Evolutionary conservation across 164 flowering plant species (phyloP), one percentile per base, ranked within the genome.

Genomic region (Cinnamomum chago): DNA sequence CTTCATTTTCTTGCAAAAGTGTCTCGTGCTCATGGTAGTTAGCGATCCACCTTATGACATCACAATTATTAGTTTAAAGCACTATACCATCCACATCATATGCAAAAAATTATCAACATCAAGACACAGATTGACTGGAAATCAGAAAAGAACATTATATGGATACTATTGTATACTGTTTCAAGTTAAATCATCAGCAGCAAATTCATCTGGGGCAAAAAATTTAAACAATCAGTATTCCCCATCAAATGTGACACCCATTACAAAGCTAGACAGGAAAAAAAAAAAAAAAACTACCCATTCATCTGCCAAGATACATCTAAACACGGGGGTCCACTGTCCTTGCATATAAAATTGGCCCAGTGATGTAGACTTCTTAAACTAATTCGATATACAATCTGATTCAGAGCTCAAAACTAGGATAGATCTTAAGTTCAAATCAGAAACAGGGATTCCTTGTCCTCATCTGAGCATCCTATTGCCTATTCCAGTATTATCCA

Each of bases 21-120:
- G 91, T 96, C 81, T 96, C 99, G 50, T 96, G 99, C 71, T 96
- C 99, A 75, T 96, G 99, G 82, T 84, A 91, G 76, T 91, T 90
- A 55, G 89, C 84, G 72, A 96, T 91, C 99, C 99, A 96, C 76
- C 99, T 96, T 83, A 27, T 24, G 17, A 40, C 69, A 40, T n/a
- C 23, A 72, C 4, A 24, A 64, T 23, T 24, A 3, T 64, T 24
- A 64, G 12, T 64, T 22, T 64, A 14, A 64, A 22, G 67, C 14
- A 22, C 27, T 6, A 64, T 10, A 64, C 5, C 5, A 64, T 22
- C 67, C 67, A 58, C 62, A 22, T 9, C 1, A 10, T 3, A 64
- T 64, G 13, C 67, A 64, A 64, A 64, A 58, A n/a, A 17, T 58
- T n/a, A 58, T 58, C 18, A 17, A 17, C 20, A 58, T 58, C 22